Percentiles rank a stretch among this genome's conserved stretches.
Evolutionary conservation across 768 basidiomycete species (phyloP).

Genomic region (Amanita rimosa): DNA sequence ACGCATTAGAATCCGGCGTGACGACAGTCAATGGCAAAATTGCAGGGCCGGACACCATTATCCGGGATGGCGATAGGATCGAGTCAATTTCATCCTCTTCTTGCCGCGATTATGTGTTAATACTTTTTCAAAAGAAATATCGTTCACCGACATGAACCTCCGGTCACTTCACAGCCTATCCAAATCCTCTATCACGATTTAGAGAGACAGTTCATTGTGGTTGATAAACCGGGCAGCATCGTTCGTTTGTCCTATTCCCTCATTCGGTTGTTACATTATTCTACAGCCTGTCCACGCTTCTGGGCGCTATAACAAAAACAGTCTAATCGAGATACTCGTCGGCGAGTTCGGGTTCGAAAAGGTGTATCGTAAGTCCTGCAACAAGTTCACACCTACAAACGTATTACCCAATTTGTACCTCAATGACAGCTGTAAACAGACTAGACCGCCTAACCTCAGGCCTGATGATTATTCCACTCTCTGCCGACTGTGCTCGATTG

Average conservation of each 20-base stretch:
- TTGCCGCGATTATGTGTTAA: constrained; percentile 3
- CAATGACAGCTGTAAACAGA: constrained; percentile 50
- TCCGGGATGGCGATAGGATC: constrained; percentile 81
- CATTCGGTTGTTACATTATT: constrained; percentile 7
- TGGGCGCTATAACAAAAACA: constrained; percentile 84
- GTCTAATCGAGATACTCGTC: constrained; percentile 77
- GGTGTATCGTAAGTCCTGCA: constrained; percentile 59
- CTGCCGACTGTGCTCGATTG: constrained; percentile 50
- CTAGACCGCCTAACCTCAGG: constrained; percentile 92
- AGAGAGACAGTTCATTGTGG: constrained; percentile 77
- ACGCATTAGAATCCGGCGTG: constrained; percentile 81
- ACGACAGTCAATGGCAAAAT: constrained; percentile 88
- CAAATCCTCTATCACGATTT: constrained; percentile 69
- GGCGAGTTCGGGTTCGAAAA: constrained; percentile 75
- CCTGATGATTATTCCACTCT: constrained; percentile 85
- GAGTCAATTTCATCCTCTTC: constrained; percentile 38
- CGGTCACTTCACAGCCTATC: constrained; percentile 77
- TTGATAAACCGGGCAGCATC: constrained; percentile 95
- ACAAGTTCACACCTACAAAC: neutral
- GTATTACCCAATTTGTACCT: neutral
- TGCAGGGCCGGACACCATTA: constrained; percentile 68
- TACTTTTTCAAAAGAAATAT: constrained; percentile 50
- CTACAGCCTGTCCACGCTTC: constrained; percentile 82
- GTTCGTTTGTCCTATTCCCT: constrained; percentile 39
- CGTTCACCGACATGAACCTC: constrained; percentile 95